Evolutionary conservation across 352 stramenopile genomes (phyloP), one percentile per base, ranked within the genome.

Genomic region (Pythium brachiatum): DNA sequence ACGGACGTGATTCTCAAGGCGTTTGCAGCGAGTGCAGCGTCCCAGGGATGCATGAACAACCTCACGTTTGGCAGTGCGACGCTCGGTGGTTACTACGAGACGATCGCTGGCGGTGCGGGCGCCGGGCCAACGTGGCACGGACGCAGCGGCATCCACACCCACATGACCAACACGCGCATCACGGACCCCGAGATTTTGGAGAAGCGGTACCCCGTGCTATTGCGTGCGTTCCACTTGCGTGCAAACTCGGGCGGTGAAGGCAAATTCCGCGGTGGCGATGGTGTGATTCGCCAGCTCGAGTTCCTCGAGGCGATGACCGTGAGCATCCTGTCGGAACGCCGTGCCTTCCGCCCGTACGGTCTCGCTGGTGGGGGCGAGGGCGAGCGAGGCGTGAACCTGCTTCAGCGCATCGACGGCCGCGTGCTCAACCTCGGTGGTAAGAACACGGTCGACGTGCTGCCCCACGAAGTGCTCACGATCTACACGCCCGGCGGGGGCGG

Each of bases 111-210:
- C 53, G 97, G 97, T 25, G 93, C 96, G 32, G 97, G 97, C 31
- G 97, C 97, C 26, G 97, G 97, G 1, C 97, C 97, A 44, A 96
- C 86, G 27, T 99, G 96, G 96, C 76, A 98, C 57, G 97, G 97
- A 12, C 88, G 88, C 48, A 98, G 90, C 68, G 97, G 96, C 9
- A 95, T 99, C 47, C 97, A 99, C 75, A 99, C 97, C 21, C 97
- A 99, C 76, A 99, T 99, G 87, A 99, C 97, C 46, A 99, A 99
- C 83, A 99, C 97, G 20, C 89, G 97, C 20, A 99, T 99, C 69
- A 99, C 97, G 20, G 97, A 99, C 74, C 96, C 96, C n/a, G 97
- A 99, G 74, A 99, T 99, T 70, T 67, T 99, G 7, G 97, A 99
- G 76, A 94, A 98, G 61, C 80, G 97, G 2, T 99, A 96, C 72